Evolutionary conservation across 441 rosid species (phyloP), one percentile per base, ranked within the genome.

Genomic region (Bruguiera hainesii): DNA sequence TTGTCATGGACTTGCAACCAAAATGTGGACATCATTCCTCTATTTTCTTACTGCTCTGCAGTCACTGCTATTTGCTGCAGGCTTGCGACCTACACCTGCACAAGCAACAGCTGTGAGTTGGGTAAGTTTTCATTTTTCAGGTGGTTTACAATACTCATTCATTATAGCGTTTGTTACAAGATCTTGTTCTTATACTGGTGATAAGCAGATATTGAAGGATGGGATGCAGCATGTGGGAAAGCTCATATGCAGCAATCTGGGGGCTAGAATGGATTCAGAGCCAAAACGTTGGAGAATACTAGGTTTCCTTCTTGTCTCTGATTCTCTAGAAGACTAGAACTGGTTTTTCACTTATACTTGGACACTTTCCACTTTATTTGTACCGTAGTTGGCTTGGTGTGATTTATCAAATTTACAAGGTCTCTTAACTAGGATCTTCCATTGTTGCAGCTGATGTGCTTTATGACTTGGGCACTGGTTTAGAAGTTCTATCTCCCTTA

Each of bases 61-160:
- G 99, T 94, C 99, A 58, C 84, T 94, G 60, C 81, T 94, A 68
- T 91, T 89, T 88, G 99, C 97, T 84, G 99, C 98, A 81, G 99
- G 98, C 73, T 81, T 91, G 84, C 81, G 97, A 66, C 93, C 98
- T 61, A 91, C 98, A 6, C 97, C 96, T 25, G 96, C 99, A 35
- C 98, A 94, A 81, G 93, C 97, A 37, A 91, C 99, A 31, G 97
- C 85, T 16, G 97, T 89, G n/a, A 87, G 99, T 75, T 94, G 99
- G 99, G 99, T 91, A 81, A 80, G 84, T 77, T 78, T 25, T 66
- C 61, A 46, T 64, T 21, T 5, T 1, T 57, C 69, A n/a, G 20
- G 52, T 51, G 49, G 37, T 61, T 63, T 8, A 5, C 62, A 18
- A 51, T 67, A 19, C 31, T 48, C 19, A 13, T 35, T 37, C 35